Conservation (phyloP, 306 rosid genomes). For the Hylodesmum podocarpum region DNA sequence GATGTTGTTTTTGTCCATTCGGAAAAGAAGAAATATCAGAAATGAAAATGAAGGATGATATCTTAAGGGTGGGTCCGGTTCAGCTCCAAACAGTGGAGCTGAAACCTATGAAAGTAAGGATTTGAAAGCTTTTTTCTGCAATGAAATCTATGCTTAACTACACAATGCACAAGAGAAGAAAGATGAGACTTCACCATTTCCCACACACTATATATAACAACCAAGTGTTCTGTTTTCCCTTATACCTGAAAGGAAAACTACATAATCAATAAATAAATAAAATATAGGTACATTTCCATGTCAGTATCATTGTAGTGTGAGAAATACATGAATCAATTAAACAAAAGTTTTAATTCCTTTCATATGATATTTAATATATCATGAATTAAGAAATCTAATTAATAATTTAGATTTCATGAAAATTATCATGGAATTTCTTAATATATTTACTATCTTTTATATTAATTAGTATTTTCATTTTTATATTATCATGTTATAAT, state of each 20-base stretch:
- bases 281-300: neutral
- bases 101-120: slow-evolving; percentile 24
- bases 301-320: neutral
- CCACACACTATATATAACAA: neutral
- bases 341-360: neutral
- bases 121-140: neutral
- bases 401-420: neutral
- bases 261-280: neutral
- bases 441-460: neutral
- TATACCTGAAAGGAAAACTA: neutral
- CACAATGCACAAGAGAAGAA: neutral
- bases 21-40: neutral
- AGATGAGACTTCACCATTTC: neutral
- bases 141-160: neutral
- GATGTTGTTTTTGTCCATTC: neutral
- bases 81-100: slow-evolving; percentile 48
- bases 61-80: slow-evolving; percentile 12
- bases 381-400: neutral
- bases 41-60: neutral
- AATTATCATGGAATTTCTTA: neutral
- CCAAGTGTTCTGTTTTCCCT: neutral
- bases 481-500: neutral
- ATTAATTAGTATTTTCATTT: neutral
- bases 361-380: neutral
- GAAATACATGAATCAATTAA: neutral